phyloP scores from a whole-genome alignment of 768 basidiomycete species.

The Tulasnella sp. region DNA sequence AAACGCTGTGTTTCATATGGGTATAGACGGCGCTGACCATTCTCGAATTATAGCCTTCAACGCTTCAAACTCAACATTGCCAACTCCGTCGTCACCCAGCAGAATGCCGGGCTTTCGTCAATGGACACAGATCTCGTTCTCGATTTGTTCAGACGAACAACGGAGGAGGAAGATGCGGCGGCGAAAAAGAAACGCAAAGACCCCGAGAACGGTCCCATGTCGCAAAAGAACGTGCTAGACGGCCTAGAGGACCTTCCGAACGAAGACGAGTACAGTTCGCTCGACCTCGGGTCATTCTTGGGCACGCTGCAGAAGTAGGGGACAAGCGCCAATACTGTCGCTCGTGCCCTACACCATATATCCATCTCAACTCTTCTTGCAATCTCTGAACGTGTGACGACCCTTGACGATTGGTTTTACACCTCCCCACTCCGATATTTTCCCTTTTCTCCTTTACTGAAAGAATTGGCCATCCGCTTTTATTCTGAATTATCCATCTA shows the following conservation, averaged over 20 bases:
- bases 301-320: slow-evolving; percentile 48
- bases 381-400: too few relatives aligned
- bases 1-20: slow-evolving; percentile 23
- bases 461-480: too few relatives aligned
- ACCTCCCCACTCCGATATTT: too few relatives aligned
- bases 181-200: slow-evolving; percentile 44
- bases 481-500: too few relatives aligned
- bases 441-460: too few relatives aligned
- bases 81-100: slow-evolving; percentile 90
- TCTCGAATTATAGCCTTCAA: slow-evolving; percentile 52
- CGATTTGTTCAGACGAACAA: slow-evolving; percentile 78
- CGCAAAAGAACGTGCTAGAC: slow-evolving; percentile 73
- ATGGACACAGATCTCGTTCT: slow-evolving; percentile 98
- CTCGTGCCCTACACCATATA: slow-evolving; percentile 1
- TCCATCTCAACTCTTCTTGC: slow-evolving; percentile 3
- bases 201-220: slow-evolving; percentile 43
- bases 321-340: background rate
- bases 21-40: slow-evolving; percentile 8
- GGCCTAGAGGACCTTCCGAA: slow-evolving; percentile 85
- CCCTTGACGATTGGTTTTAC: too few relatives aligned
- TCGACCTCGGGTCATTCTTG: slow-evolving; percentile 84
- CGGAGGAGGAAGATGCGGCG: slow-evolving; percentile 55
- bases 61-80: slow-evolving; percentile 99
- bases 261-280: slow-evolving; percentile 82
- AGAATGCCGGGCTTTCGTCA: slow-evolving; percentile 82